Percentiles rank a stretch among this genome's conserved stretches.
Conservation (phyloP, 2,329 filamentous ascomycete species). For the Sclerotinia trifoliorum region DNA sequence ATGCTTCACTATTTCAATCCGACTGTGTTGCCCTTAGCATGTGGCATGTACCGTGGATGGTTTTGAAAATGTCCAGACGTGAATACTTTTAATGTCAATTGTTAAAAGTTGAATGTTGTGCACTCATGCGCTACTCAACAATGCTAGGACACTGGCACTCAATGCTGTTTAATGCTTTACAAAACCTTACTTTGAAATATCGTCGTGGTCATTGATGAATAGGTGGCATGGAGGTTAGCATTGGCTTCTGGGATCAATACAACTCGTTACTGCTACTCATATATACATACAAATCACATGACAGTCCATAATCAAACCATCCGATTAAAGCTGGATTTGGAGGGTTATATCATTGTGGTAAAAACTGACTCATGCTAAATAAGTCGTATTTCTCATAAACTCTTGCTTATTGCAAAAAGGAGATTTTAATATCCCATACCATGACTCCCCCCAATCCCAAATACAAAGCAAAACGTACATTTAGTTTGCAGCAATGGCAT, state of each 20-base stretch:
- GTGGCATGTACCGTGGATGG: neutral
- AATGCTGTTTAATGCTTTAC: neutral
- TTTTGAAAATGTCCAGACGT: neutral
- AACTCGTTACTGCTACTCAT: too few species aligned
- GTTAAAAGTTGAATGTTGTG: too few species aligned
- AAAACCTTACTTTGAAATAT: neutral
- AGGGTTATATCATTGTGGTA: slow-evolving; percentile 30
- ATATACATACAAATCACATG: neutral
- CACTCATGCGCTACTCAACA: too few species aligned
- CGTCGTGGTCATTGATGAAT: neutral
- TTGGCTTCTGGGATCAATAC: neutral
- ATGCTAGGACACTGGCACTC: too few species aligned
- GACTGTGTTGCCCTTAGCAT: neutral
- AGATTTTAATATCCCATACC: slow-evolving; percentile 37
- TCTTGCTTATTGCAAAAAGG: slow-evolving; percentile 32
- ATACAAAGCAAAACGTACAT: slow-evolving; percentile 35
- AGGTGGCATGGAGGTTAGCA: neutral
- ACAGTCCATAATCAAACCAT: slow-evolving; percentile 5
- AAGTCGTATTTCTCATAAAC: slow-evolving; percentile 33
- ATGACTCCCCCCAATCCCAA: slow-evolving; percentile 30
- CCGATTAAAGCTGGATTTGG: slow-evolving; percentile 8
- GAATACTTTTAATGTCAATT: neutral
- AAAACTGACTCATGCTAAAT: slow-evolving; percentile 39
- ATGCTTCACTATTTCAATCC: neutral
- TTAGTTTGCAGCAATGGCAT: slow-evolving; percentile 40